Evolutionary conservation across 1,139 yeast species (phyloP).

Genomic region (Entelexis paramagnoliae): DNA sequence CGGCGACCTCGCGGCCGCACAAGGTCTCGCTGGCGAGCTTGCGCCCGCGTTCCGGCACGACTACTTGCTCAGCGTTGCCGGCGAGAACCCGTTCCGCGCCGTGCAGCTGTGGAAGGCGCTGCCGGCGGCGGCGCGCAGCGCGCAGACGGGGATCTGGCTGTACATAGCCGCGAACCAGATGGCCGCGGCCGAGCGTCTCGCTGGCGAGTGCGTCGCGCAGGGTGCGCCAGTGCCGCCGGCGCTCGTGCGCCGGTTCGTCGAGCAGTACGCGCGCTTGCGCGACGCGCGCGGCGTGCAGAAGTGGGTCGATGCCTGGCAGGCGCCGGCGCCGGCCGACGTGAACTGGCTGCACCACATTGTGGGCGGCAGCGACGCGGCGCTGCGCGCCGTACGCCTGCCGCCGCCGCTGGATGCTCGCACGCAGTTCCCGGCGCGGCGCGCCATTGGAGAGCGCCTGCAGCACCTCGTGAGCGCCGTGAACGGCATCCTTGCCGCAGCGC

Average conservation of each 20-base stretch:
- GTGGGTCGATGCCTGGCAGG: constrained; percentile 19
- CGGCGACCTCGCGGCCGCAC: constrained; percentile 16
- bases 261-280: neutral
- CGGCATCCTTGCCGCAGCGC: constrained; percentile 1
- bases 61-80: constrained; percentile 6
- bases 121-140: neutral
- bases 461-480: constrained; percentile 11
- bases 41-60: neutral
- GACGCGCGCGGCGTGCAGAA: constrained; percentile 1
- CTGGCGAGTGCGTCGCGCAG: neutral
- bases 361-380: neutral
- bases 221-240: constrained; percentile 10
- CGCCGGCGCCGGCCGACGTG: constrained; percentile 15
- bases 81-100: constrained; percentile 18
- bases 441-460: constrained; percentile 4
- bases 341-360: constrained; percentile 15
- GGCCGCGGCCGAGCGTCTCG: constrained; percentile 11
- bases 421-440: neutral
- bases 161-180: constrained; percentile 17
- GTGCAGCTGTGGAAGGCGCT: constrained; percentile 15
- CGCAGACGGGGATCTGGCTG: constrained; percentile 4
- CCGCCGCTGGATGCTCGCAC: neutral
- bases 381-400: constrained; percentile 4
- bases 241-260: neutral
- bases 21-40: neutral